phyloP scores from a whole-genome alignment of 371 early-diverging fungal genomes.

The Cokeromyces recurvatus region DNA sequence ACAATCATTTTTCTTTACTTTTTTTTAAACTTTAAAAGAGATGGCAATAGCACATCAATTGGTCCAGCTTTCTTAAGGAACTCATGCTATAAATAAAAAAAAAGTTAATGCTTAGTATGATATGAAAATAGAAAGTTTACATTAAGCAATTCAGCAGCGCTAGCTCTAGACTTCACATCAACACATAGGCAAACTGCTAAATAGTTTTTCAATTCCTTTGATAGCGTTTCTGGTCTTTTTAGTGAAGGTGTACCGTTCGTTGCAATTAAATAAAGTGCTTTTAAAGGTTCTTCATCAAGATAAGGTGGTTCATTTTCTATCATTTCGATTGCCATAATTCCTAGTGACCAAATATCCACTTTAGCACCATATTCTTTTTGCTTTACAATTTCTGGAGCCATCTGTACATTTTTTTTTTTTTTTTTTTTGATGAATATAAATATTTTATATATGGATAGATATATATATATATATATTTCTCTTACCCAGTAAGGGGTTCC shows the following conservation, averaged over 20 bases:
- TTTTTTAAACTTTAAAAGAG: slow-evolving; percentile 21
- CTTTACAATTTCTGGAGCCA: slow-evolving; percentile 92
- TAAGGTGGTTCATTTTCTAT: slow-evolving; percentile 97
- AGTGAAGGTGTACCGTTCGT: slow-evolving; percentile 95
- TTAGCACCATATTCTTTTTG: slow-evolving; percentile 85
- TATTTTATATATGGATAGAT: too few species aligned
- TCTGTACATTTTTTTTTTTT: slow-evolving; percentile 40
- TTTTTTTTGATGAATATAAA: too few species aligned
- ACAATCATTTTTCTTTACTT: too few species aligned
- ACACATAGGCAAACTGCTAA: slow-evolving; percentile 86
- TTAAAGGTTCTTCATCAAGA: slow-evolving; percentile 89
- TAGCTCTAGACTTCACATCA: slow-evolving; percentile 84
- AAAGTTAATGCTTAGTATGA: neutral
- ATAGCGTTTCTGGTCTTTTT: slow-evolving; percentile 77
- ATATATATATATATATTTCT: too few species aligned
- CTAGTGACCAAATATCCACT: slow-evolving; percentile 92
- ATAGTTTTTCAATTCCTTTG: slow-evolving; percentile 76
- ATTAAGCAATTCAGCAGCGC: slow-evolving; percentile 74
- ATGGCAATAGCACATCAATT: slow-evolving; percentile 21
- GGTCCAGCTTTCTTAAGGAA: slow-evolving; percentile 40
- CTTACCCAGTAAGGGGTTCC: slow-evolving; percentile 88
- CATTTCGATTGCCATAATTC: slow-evolving; percentile 97
- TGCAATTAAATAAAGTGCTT: slow-evolving; percentile 93
- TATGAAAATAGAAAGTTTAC: slow-evolving; percentile 19
- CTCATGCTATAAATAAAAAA: slow-evolving; percentile 22